Evolutionary conservation across 345 rosid genomes (phyloP).

Genomic region (Eucalyptus pauciflora): DNA sequence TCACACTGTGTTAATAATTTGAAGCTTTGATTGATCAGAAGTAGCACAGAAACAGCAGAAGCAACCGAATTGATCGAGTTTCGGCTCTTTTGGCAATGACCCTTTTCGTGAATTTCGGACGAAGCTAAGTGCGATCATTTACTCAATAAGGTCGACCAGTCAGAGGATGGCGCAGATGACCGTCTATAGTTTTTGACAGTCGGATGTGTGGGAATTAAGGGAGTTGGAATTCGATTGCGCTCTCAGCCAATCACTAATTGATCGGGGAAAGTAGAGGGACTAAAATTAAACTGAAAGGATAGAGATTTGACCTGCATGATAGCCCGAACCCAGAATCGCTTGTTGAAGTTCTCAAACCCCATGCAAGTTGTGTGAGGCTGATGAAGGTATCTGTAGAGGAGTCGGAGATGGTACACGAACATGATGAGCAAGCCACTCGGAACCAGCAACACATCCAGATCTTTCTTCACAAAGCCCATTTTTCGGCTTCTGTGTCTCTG

Average conservation of each 20-base stretch:
- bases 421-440: conserved; percentile 53
- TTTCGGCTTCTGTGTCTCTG: neutral
- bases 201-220: neutral
- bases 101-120: neutral
- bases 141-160: neutral
- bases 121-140: neutral
- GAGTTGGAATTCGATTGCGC: neutral
- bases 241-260: neutral
- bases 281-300: neutral
- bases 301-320: conserved; percentile 33
- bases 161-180: neutral
- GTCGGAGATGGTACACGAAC: conserved; percentile 51
- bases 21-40: neutral
- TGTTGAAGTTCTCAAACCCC: conserved; percentile 68
- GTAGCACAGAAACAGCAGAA: neutral
- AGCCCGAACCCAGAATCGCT: conserved; percentile 65
- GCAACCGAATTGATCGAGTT: neutral
- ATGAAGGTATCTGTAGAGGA: conserved; percentile 51
- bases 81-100: neutral
- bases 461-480: conserved; percentile 23
- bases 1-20: neutral
- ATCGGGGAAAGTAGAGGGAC: neutral
- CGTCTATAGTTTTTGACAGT: neutral
- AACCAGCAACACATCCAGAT: conserved; percentile 61
- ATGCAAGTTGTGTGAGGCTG: conserved; percentile 56